phyloP scores from a whole-genome alignment of 495 filamentous ascomycete genomes.

The Penicillium turbatum region DNA sequence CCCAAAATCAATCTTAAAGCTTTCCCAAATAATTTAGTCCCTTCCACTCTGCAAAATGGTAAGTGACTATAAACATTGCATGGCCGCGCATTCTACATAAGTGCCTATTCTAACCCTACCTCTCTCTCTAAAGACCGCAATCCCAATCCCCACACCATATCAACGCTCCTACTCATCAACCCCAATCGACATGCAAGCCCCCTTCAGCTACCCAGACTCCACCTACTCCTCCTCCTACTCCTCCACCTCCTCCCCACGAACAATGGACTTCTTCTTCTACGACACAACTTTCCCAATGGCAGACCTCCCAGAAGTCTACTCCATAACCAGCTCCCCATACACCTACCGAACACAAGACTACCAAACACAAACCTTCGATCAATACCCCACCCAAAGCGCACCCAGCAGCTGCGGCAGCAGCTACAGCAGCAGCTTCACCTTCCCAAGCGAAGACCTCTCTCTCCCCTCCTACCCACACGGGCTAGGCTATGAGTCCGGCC shows the following conservation, averaged over 20 bases:
- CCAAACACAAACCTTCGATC: conserved; percentile 11
- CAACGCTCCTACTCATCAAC: conserved; percentile 3
- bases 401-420: conserved; percentile 22
- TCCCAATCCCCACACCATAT: conserved; percentile 5
- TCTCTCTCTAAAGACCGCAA: conserved; percentile 16
- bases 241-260: conserved; percentile 25
- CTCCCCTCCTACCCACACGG: conserved; percentile 17
- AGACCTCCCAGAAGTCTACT: conserved; percentile 21
- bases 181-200: conserved; percentile 23
- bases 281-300: conserved; percentile 17
- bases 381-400: conserved; percentile 11
- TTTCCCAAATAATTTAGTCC: conserved; percentile 3
- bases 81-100: conserved; percentile 5
- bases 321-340: conserved; percentile 26
- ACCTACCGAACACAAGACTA: conserved; percentile 13
- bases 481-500: conserved; percentile 11
- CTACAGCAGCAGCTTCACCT: conserved; percentile 17
- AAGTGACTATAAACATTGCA: conserved; percentile 6
- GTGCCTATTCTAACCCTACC: neutral
- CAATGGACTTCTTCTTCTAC: conserved; percentile 31
- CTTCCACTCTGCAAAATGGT: conserved; percentile 20
- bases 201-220: conserved; percentile 26
- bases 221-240: conserved; percentile 24
- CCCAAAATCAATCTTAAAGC: neutral
- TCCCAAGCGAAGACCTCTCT: conserved; percentile 15